Conservation (phyloP, 2,329 filamentous ascomycete genomes). For the Penicillium sclerotigenum region DNA sequence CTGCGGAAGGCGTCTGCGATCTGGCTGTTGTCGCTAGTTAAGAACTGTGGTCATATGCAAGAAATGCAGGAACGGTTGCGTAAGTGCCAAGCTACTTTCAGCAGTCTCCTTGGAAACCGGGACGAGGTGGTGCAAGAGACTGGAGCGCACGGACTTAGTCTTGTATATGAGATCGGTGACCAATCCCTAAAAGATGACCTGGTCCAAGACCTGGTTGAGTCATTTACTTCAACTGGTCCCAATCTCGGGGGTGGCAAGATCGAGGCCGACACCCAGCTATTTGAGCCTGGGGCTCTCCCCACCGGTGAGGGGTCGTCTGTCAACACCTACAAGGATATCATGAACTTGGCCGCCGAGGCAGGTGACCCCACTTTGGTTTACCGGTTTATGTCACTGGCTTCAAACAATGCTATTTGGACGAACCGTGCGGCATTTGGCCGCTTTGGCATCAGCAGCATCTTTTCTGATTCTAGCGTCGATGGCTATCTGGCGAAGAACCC, state of each 20-base stretch:
- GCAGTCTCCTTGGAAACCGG: constrained; percentile 77
- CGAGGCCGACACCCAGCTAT: constrained; percentile 85
- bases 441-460: constrained; percentile 86
- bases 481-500: constrained; percentile 74
- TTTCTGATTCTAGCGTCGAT: constrained; percentile 74
- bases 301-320: constrained; percentile 86
- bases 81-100: constrained; percentile 81
- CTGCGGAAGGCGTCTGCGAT: constrained; percentile 89
- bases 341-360: constrained; percentile 91
- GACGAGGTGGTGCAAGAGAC: constrained; percentile 96
- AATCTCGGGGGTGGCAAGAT: constrained; percentile 72
- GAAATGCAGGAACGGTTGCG: constrained; percentile 72
- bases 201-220: constrained; percentile 80
- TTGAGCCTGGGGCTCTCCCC: constrained; percentile 83
- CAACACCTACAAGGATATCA: constrained; percentile 96
- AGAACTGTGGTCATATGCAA: constrained; percentile 77
- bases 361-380: constrained; percentile 96
- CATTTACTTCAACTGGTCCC: constrained; percentile 68
- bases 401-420: constrained; percentile 95
- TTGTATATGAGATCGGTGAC: constrained; percentile 93
- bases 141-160: constrained; percentile 80
- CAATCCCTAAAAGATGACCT: constrained; percentile 74
- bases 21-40: constrained; percentile 88
- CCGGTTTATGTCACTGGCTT: constrained; percentile 95
- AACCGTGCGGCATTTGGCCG: constrained; percentile 94